These are phyloP conservation scores for Sugiyamaella qingdaonensis DNA, from an alignment of 805 yeast genomes.

Conservation along the genomic window DNA sequence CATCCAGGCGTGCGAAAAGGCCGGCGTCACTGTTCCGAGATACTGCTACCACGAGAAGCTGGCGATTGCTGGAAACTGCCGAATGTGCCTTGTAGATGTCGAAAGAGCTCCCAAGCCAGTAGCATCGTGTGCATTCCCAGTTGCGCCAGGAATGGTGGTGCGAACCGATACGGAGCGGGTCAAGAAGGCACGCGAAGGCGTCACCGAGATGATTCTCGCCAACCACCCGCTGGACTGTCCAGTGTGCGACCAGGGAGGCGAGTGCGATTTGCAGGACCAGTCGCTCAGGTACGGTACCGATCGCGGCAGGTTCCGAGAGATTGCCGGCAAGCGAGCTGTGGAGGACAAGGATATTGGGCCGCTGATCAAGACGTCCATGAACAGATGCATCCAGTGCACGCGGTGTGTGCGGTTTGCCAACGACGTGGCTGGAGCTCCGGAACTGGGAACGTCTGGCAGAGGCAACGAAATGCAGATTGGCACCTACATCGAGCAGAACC, in stretches of 20 bases:
- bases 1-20: constrained; percentile 88
- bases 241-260: constrained; percentile 92
- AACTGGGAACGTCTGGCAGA: constrained; percentile 83
- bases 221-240: constrained; percentile 93
- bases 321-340: constrained; percentile 81
- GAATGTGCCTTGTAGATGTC: constrained; percentile 88
- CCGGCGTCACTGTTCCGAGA: constrained; percentile 83
- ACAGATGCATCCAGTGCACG: constrained; percentile 89
- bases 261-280: constrained; percentile 89
- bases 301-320: constrained; percentile 79
- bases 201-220: constrained; percentile 80
- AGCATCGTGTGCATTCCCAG: constrained; percentile 91
- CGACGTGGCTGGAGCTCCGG: constrained; percentile 91
- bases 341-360: constrained; percentile 92
- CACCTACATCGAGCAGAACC: constrained; percentile 78
- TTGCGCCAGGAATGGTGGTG: constrained; percentile 84
- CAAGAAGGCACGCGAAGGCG: constrained; percentile 81
- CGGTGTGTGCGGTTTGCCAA: constrained; percentile 86
- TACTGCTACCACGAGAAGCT: constrained; percentile 90
- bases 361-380: constrained; percentile 83
- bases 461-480: constrained; percentile 93
- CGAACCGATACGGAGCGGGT: constrained; percentile 74
- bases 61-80: constrained; percentile 88
- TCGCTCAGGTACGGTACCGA: constrained; percentile 77
- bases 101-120: constrained; percentile 86